Percentiles rank a stretch among this genome's conserved stretches.
Evolutionary conservation across 495 filamentous ascomycete genomes (phyloP).

Genomic region (Penicillium samsonianum): DNA sequence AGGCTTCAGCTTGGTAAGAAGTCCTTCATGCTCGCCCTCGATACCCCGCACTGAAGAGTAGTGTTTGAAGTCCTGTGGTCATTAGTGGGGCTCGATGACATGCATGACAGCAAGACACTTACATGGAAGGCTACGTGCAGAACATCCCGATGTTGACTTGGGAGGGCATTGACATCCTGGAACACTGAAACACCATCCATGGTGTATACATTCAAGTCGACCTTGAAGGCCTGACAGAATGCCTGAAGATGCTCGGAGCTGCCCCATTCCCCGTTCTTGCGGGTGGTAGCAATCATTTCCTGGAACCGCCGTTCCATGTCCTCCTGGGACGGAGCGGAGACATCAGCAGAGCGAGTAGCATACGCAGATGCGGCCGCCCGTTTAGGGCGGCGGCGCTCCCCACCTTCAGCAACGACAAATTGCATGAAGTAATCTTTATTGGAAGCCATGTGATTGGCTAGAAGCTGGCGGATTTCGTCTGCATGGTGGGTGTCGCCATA

Average conservation of each 20-base stretch:
- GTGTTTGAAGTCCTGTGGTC: slow-evolving; percentile 59
- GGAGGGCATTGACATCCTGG: slow-evolving; percentile 48
- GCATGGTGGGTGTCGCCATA: slow-evolving; percentile 63
- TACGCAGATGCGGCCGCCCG: slow-evolving; percentile 52
- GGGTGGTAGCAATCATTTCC: slow-evolving; percentile 60
- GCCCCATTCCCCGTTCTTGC: slow-evolving; percentile 64
- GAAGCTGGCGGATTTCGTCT: slow-evolving; percentile 56
- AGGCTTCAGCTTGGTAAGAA: slow-evolving; percentile 9
- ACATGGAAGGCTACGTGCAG: slow-evolving; percentile 74
- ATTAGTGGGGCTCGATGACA: slow-evolving; percentile 4
- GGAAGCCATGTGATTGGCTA: slow-evolving; percentile 63
- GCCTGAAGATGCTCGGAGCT: slow-evolving; percentile 73
- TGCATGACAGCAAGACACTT: slow-evolving; percentile 31
- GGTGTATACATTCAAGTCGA: slow-evolving; percentile 67
- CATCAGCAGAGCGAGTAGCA: slow-evolving; percentile 39
- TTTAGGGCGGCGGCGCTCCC: slow-evolving; percentile 63
- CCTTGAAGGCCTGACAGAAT: slow-evolving; percentile 62
- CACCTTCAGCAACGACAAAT: slow-evolving; percentile 64
- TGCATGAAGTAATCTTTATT: slow-evolving; percentile 64
- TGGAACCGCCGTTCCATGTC: slow-evolving; percentile 66
- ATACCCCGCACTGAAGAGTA: slow-evolving; percentile 72
- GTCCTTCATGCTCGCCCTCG: slow-evolving; percentile 59
- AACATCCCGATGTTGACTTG: slow-evolving; percentile 43
- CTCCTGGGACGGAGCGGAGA: slow-evolving; percentile 47
- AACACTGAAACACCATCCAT: slow-evolving; percentile 45